A percentile compares a stretch with the other conserved stretches of the same genome.
These are phyloP conservation scores for Isabelozyma gotoi DNA, from an alignment of 805 yeast species.

Conservation along the genomic window DNA sequence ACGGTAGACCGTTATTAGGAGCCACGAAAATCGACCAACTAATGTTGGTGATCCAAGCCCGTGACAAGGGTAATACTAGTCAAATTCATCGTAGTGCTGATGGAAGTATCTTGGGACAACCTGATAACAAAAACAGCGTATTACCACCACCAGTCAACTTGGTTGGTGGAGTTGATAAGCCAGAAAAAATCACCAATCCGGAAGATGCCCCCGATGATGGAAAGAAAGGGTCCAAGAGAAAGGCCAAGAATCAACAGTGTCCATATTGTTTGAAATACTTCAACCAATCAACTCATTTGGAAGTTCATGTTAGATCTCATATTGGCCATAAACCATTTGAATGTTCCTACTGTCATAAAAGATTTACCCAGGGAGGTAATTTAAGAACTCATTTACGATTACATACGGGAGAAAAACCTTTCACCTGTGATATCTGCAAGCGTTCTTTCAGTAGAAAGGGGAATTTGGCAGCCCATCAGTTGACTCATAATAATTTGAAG, in stretches of 20 bases:
- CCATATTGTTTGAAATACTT: conserved; percentile 77
- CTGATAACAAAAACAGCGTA: conserved; percentile 19
- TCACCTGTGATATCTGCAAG: conserved; percentile 72
- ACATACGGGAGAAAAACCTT: conserved; percentile 93
- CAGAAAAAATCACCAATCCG: conserved; percentile 25
- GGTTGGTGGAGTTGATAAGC: conserved; percentile 80
- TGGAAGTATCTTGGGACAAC: conserved; percentile 61
- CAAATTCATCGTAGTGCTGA: conserved; percentile 64
- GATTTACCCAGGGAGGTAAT: conserved; percentile 90
- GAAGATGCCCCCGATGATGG: conserved; percentile 9
- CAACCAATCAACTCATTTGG: conserved; percentile 88
- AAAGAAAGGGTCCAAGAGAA: conserved; percentile 12
- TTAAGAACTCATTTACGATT: conserved; percentile 79
- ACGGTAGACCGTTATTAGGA: conserved; percentile 71
- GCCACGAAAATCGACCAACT: conserved; percentile 89
- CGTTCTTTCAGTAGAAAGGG: conserved; percentile 87
- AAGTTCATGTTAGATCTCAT: conserved; percentile 85
- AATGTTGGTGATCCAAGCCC: conserved; percentile 88
- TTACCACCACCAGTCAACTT: conserved; percentile 59
- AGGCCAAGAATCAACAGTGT: conserved; percentile 63
- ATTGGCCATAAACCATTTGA: conserved; percentile 83
- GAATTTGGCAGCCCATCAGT: conserved; percentile 81
- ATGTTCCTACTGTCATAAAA: conserved; percentile 75
- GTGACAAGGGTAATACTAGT: conserved; percentile 72
- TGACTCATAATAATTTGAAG: conserved; percentile 76